Conservation (phyloP, 495 filamentous ascomycete species). For the Hypoxylon crocopeplum region DNA sequence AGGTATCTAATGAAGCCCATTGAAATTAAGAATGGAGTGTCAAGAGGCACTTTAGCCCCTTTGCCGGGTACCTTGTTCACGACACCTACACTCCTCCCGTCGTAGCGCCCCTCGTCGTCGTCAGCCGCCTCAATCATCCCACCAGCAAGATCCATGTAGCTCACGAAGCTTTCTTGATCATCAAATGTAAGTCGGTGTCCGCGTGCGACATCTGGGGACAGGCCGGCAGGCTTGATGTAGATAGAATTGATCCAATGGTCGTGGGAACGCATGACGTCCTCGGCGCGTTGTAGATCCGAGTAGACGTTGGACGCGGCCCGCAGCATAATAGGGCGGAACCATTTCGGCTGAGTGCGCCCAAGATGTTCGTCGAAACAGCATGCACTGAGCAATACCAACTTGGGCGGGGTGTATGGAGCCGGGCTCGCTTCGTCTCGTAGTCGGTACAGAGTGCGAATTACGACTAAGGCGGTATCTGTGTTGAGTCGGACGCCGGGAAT, state of each 20-base stretch:
- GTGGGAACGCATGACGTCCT: slow-evolving; percentile 46
- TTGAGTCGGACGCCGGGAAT: slow-evolving; percentile 43
- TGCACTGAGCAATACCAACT: slow-evolving; percentile 50
- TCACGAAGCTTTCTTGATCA: slow-evolving; percentile 43
- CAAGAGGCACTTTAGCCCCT: slow-evolving; percentile 26
- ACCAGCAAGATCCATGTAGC: slow-evolving; percentile 54
- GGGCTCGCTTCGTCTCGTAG: slow-evolving; percentile 12
- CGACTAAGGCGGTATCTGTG: slow-evolving; percentile 40
- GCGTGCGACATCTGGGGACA: slow-evolving; percentile 46
- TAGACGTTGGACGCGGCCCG: slow-evolving; percentile 45
- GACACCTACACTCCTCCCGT: slow-evolving; percentile 48
- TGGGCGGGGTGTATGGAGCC: slow-evolving; percentile 13
- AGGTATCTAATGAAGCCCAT: slow-evolving; percentile 43
- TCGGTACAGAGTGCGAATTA: slow-evolving; percentile 44
- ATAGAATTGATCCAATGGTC: slow-evolving; percentile 45
- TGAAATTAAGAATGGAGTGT: slow-evolving; percentile 28
- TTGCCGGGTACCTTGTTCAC: slow-evolving; percentile 30
- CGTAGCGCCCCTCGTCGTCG: slow-evolving; percentile 43
- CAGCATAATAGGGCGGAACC: slow-evolving; percentile 38
- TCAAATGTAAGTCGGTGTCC: slow-evolving; percentile 49
- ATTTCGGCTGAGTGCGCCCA: slow-evolving; percentile 30
- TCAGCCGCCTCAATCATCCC: slow-evolving; percentile 58
- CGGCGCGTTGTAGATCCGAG: slow-evolving; percentile 44
- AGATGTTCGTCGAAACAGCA: slow-evolving; percentile 45
- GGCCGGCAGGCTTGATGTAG: slow-evolving; percentile 54